A percentile compares a stretch with the other conserved stretches of the same genome.
Evolutionary conservation across 192 early-diverging fungal species (phyloP).

Genomic region (Coemansia sp.): DNA sequence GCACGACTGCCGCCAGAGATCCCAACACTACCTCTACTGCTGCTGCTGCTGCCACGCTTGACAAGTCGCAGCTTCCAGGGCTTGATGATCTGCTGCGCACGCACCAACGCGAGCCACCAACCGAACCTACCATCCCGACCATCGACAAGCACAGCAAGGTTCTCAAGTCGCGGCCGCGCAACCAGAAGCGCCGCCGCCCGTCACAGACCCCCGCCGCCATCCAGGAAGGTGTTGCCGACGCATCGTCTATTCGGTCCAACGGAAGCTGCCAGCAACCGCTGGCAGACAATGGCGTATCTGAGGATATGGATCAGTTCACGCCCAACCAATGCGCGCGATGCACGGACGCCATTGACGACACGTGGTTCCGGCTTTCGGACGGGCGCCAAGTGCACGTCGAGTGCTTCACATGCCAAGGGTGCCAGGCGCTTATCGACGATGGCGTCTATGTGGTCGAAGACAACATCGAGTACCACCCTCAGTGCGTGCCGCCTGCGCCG

Average conservation of each 20-base stretch:
- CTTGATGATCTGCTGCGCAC: constrained; percentile 47
- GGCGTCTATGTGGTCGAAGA: constrained; percentile 55
- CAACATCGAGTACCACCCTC: constrained; percentile 47
- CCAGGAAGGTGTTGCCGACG: neutral
- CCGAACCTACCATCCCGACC: constrained; percentile 37
- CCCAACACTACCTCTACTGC: no score
- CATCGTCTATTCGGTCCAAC: neutral
- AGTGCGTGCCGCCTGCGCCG: constrained; percentile 51
- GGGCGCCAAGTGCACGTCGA: constrained; percentile 57
- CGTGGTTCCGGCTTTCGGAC: constrained; percentile 56
- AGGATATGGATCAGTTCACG: constrained; percentile 6
- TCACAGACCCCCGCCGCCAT: constrained; percentile 12
- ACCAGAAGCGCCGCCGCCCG: constrained; percentile 35
- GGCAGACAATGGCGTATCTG: neutral
- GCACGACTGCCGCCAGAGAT: constrained; percentile 2
- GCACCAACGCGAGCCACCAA: constrained; percentile 49
- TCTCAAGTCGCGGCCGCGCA: constrained; percentile 52
- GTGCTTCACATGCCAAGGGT: constrained; percentile 56
- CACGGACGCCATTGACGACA: constrained; percentile 37
- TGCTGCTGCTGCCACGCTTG: constrained; percentile 2
- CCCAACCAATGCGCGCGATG: constrained; percentile 53
- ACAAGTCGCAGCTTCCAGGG: constrained; percentile 33
- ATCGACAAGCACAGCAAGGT: constrained; percentile 47
- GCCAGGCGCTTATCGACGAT: constrained; percentile 51
- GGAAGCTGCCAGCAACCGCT: neutral